These are phyloP conservation scores for Penicillium canescens DNA, from an alignment of 495 filamentous ascomycete genomes.

Conservation along the genomic window DNA sequence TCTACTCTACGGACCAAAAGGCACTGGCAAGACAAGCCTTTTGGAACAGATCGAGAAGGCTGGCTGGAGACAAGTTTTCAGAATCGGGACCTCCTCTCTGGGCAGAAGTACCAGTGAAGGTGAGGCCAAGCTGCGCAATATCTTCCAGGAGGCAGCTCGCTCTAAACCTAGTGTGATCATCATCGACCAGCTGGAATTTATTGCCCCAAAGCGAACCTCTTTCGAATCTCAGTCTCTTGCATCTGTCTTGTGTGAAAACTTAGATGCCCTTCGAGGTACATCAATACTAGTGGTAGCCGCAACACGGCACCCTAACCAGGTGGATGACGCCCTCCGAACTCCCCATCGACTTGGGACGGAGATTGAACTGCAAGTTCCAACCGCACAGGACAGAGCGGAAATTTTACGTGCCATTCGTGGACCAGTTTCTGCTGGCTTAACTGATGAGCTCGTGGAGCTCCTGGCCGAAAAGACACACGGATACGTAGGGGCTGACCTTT, in stretches of 20 bases:
- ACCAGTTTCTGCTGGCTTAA: conserved; percentile 26
- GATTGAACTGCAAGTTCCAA: conserved; percentile 80
- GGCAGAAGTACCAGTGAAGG: conserved; percentile 39
- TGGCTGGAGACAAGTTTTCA: conserved; percentile 67
- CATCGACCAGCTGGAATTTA: conserved; percentile 76
- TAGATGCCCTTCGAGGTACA: conserved; percentile 43
- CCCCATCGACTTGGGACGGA: conserved; percentile 66
- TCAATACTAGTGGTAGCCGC: conserved; percentile 72
- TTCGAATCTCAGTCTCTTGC: conserved; percentile 38
- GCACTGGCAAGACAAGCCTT: conserved; percentile 79
- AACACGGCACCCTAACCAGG: conserved; percentile 67
- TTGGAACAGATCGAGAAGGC: conserved; percentile 64
- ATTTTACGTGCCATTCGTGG: conserved; percentile 62
- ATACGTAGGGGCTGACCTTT: conserved; percentile 67
- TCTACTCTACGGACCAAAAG: conserved; percentile 77
- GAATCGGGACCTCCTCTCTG: conserved; percentile 57
- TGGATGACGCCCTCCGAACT: conserved; percentile 72
- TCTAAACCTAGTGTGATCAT: conserved; percentile 79
- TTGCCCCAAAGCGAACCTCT: conserved; percentile 63
- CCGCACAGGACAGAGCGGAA: conserved; percentile 65
- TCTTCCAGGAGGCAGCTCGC: conserved; percentile 70
- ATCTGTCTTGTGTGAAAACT: conserved; percentile 41
- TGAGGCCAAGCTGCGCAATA: conserved; percentile 58
- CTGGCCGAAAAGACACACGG: conserved; percentile 65
- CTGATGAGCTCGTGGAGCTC: conserved; percentile 36